Base-by-base conservation (phyloP, 2,329 filamentous ascomycete genomes). In the Aspergillus eucalypticola region DNA sequence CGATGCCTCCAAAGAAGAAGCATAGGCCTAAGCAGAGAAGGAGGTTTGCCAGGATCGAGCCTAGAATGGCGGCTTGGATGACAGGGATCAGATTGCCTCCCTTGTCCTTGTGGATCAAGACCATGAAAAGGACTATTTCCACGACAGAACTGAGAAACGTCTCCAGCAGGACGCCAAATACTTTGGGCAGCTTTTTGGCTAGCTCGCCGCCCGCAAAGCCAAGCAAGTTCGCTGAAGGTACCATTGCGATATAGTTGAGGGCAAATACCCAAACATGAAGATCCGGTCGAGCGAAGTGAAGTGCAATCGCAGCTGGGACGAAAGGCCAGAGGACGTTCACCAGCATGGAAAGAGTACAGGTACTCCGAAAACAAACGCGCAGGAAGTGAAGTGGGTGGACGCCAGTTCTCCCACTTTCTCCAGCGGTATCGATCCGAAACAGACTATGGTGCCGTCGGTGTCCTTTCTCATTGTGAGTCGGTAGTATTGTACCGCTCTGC, bases 101-200 rank as follows among this genome's bases (percentile, higher is more conserved):
- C 19, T 75, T 69, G 32, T 87, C 73, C 80, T 78, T 82, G 61
- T 78, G 76, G 50, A 95, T 81, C 48, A 96, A 78, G 2, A 93
- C 84, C 80, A 94, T 89, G 76, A 96, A 95, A 29, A 96, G 79
- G 50, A 96, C 85, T 59, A 96, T 88, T 72, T 96, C 91, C 55
- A 95, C 90, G 8, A 92, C 77, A 0, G 90, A 90, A 2, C 89
- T 90, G 54, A 92, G 75, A 0, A 81, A 81, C 1, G 81, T 84
- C 67, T 86, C 84, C 8, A 84, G 63, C 46, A 81, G 60, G 7
- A 77, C 69, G 21, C 75, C 75, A 52, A 88, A 75, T 8, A 91
- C 89, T 69, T 90, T 90, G 32, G 89, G 90, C 59, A 94, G 76
- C 76, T 94, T 94, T 61, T 88, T 84, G 1, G 89, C 86, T 61